phyloP scores from a whole-genome alignment of 192 early-diverging fungal species.

The Linnemannia elongata region DNA sequence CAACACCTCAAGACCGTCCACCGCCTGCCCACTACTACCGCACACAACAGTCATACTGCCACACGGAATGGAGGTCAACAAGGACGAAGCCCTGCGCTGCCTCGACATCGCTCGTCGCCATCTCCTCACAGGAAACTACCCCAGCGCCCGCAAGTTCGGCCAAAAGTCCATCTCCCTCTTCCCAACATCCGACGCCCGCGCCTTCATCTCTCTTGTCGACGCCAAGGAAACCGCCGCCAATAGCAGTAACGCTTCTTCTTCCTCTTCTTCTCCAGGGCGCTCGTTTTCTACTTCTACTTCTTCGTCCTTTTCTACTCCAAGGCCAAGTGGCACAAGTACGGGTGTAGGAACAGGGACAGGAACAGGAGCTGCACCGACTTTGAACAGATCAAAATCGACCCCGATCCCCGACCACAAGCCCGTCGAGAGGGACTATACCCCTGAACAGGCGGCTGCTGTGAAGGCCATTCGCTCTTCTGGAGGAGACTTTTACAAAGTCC shows the following conservation, averaged over 20 bases:
- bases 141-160: conserved; percentile 84
- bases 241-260: background rate
- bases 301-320: conserved; percentile 18
- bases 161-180: conserved; percentile 85
- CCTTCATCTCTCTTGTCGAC: conserved; percentile 66
- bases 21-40: too few relatives aligned
- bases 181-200: conserved; percentile 76
- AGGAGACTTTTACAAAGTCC: conserved; percentile 85
- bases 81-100: conserved; percentile 87
- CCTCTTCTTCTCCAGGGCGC: conserved; percentile 27
- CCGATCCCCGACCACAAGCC: conserved; percentile 47
- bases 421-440: conserved; percentile 73
- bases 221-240: conserved; percentile 18
- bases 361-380: conserved; percentile 18
- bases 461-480: conserved; percentile 81
- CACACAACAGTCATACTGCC: background rate
- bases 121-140: conserved; percentile 73
- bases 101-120: conserved; percentile 83
- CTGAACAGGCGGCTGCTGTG: conserved; percentile 85
- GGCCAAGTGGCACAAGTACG: conserved; percentile 13
- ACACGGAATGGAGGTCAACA: conserved; percentile 81
- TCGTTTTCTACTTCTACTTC: conserved; percentile 18
- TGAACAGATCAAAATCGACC: conserved; percentile 25
- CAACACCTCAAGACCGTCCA: too few relatives aligned
- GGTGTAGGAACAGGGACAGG: conserved; percentile 9